Evolutionary conservation across 768 basidiomycete species (phyloP).

Genomic region (Psilocybe tampanensis): DNA sequence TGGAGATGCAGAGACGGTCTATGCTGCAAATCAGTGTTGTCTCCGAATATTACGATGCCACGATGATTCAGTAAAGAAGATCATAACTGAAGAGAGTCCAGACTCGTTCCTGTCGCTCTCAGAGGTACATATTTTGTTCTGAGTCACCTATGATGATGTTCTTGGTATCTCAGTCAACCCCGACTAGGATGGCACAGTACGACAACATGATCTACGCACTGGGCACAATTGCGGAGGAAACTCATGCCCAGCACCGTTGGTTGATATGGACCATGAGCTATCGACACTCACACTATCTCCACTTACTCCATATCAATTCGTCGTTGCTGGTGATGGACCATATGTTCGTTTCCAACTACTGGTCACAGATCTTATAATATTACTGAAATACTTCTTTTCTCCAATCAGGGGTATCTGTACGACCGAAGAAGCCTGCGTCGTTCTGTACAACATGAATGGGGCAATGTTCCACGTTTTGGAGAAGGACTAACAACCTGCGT

Average conservation of each 20-base stretch:
- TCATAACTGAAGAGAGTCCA: conserved; percentile 79
- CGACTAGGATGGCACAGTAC: conserved; percentile 79
- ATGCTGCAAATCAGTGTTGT: conserved; percentile 48
- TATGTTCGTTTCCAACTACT: conserved; percentile 50
- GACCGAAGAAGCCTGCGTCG: conserved; percentile 77
- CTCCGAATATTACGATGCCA: conserved; percentile 72
- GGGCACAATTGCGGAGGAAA: conserved; percentile 61
- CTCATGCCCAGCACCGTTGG: conserved; percentile 72
- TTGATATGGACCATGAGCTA: conserved; percentile 64
- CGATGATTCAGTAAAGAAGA: conserved; percentile 69
- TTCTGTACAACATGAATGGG: conserved; percentile 69
- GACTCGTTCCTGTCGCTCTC: conserved; percentile 77
- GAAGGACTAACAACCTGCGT: conserved; percentile 76
- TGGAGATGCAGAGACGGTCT: conserved; percentile 46
- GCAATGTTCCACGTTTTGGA: conserved; percentile 45
- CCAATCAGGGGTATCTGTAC: conserved; percentile 75
- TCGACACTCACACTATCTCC: conserved; percentile 78
- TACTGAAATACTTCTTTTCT: background rate
- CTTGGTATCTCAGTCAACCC: too few relatives aligned
- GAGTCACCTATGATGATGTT: conserved; percentile 2
- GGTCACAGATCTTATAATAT: background rate
- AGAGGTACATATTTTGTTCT: conserved; percentile 49
- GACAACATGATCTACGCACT: conserved; percentile 83
- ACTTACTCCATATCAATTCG: conserved; percentile 80
- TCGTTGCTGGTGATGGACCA: conserved; percentile 81